These are phyloP conservation scores for Hanseniaspora jakobsenii DNA, from an alignment of 805 yeast genomes.

Conservation along the genomic window DNA sequence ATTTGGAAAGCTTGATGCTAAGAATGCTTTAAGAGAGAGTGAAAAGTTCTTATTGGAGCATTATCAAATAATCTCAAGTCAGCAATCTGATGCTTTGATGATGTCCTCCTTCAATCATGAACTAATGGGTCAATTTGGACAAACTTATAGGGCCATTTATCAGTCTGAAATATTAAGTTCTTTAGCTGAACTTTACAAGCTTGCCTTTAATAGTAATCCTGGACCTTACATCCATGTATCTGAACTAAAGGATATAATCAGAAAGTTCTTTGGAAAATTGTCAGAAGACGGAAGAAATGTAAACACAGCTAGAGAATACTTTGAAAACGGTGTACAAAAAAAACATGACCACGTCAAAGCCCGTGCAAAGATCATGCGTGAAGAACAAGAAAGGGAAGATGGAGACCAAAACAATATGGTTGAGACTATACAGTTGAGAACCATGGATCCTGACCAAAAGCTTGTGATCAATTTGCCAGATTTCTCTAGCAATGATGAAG, in stretches of 20 bases:
- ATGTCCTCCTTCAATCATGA: slow-evolving; percentile 87
- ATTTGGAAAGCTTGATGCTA: slow-evolving; percentile 50
- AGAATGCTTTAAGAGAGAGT: slow-evolving; percentile 38
- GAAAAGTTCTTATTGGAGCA: slow-evolving; percentile 43
- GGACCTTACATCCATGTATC: slow-evolving; percentile 25
- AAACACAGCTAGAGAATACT: slow-evolving; percentile 61
- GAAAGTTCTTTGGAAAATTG: slow-evolving; percentile 56
- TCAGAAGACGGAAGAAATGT: slow-evolving; percentile 24
- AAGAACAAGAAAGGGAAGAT: slow-evolving; percentile 34
- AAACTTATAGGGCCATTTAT: slow-evolving; percentile 57
- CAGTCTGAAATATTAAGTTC: slow-evolving; percentile 75
- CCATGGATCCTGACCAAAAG: slow-evolving; percentile 73
- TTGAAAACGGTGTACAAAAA: slow-evolving; percentile 56
- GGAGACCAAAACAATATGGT: slow-evolving; percentile 49
- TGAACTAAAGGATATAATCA: slow-evolving; percentile 37
- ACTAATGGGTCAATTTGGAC: slow-evolving; percentile 43
- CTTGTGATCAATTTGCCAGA: slow-evolving; percentile 60
- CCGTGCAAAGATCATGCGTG: slow-evolving; percentile 57
- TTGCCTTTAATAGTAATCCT: slow-evolving; percentile 23
- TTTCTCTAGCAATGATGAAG: slow-evolving; percentile 38
- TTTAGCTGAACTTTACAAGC: slow-evolving; percentile 33
- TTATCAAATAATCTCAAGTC: slow-evolving; percentile 59
- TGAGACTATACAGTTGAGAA: slow-evolving; percentile 74
- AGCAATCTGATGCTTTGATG: slow-evolving; percentile 81
- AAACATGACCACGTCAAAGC: slow-evolving; percentile 64